Conservation (phyloP, 495 filamentous ascomycete species). For the Daldinia caldariorum region DNA sequence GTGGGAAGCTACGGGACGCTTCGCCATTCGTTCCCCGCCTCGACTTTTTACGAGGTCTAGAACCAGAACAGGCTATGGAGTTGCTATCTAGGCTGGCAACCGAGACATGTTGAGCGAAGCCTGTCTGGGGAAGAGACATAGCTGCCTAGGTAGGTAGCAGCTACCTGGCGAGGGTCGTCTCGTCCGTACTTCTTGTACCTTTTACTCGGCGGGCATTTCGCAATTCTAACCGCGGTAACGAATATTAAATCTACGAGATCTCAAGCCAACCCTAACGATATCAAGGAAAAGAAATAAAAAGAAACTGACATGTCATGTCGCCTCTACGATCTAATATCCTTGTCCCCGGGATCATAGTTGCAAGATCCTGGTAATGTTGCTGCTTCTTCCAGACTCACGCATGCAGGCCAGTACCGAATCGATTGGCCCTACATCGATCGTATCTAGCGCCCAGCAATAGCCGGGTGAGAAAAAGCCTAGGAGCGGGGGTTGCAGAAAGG, state of each 20-base stretch:
- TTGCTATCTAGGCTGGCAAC: conserved; percentile 4
- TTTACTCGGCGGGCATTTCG: not conserved
- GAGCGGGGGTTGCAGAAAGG: conserved; percentile 14
- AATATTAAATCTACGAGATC: conserved; percentile 3
- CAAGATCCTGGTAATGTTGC: conserved; percentile 25
- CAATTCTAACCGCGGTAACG: conserved; percentile 3
- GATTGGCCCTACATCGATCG: conserved; percentile 22
- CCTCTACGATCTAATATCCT: conserved; percentile 31
- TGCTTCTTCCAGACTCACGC: conserved; percentile 13
- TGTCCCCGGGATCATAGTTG: conserved; percentile 21
- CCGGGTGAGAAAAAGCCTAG: not conserved
- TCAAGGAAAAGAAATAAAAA: conserved; percentile 5
- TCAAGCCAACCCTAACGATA: conserved; percentile 4
- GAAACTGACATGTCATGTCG: conserved; percentile 33
- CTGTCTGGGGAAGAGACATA: conserved; percentile 21
- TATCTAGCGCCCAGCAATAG: not conserved
- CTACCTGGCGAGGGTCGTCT: not conserved
- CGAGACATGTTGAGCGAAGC: conserved; percentile 33
- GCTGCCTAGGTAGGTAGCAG: not conserved
- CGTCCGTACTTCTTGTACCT: not conserved
- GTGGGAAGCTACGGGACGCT: not conserved
- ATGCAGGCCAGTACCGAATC: conserved; percentile 18
- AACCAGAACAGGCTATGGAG: not conserved
- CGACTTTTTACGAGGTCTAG: conserved; percentile 17
- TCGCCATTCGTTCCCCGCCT: conserved; percentile 12